These are phyloP conservation scores for Silene latifolia DNA, from an alignment of 148 eudicot species.

Conservation along the genomic window DNA sequence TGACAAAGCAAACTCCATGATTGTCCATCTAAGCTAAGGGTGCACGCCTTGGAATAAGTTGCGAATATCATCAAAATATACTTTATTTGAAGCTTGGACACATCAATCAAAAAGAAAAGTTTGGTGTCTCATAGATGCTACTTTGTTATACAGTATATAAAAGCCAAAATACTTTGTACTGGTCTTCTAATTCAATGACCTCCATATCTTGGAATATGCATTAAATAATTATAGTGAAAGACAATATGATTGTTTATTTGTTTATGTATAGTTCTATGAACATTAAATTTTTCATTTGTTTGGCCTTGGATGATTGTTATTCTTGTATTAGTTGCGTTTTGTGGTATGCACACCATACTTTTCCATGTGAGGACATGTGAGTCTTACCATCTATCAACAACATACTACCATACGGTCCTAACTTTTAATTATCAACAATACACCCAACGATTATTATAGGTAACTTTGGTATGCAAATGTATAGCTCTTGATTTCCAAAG, in stretches of 20 bases:
- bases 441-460: no score
- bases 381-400: slow-evolving; percentile 21
- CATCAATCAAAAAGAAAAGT: neutral
- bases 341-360: slow-evolving; percentile 8
- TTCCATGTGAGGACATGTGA: slow-evolving; percentile 28
- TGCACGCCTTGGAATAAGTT: slow-evolving; percentile 35
- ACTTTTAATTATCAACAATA: no score
- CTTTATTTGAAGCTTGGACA: slow-evolving; percentile 13
- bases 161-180: slow-evolving; percentile 10
- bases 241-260: neutral
- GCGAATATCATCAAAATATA: slow-evolving; percentile 10
- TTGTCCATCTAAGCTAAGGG: slow-evolving; percentile 8
- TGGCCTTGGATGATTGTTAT: slow-evolving; percentile 3
- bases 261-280: neutral
- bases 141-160: slow-evolving; percentile 13
- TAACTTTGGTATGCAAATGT: no score
- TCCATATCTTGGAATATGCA: neutral
- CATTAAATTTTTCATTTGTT: neutral
- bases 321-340: neutral
- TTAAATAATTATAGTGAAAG: neutral
- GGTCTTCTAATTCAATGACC: neutral
- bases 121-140: slow-evolving; percentile 18
- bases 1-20: slow-evolving; percentile 13
- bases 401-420: neutral
- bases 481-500: no score